Conservation (phyloP, 2,329 filamentous ascomycete genomes). For the Sclerotinia spermophila region DNA sequence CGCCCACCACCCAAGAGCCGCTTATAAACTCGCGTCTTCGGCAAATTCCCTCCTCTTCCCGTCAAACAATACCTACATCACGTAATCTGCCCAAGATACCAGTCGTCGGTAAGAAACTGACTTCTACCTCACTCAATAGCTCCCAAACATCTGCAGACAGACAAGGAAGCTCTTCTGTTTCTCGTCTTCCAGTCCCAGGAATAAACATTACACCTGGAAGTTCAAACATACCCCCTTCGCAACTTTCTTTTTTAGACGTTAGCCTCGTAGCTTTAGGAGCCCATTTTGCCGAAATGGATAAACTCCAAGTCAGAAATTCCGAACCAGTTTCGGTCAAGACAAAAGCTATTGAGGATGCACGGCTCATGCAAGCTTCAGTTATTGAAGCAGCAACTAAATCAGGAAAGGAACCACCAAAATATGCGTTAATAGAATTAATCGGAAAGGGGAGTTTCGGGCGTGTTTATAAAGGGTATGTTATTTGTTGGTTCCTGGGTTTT, state of each 20-base stretch:
- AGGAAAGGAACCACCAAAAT: slow-evolving; percentile 59
- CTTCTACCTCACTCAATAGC: neutral
- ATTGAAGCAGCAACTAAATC: slow-evolving; percentile 57
- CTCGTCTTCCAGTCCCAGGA: neutral
- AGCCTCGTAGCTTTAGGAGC: slow-evolving; percentile 15
- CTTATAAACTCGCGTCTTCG: neutral
- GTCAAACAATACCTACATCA: neutral
- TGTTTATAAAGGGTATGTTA: slow-evolving; percentile 59
- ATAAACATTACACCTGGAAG: neutral
- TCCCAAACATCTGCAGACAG: neutral
- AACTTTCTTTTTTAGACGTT: slow-evolving; percentile 16
- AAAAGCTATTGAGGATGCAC: slow-evolving; percentile 58
- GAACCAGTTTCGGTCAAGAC: slow-evolving; percentile 26
- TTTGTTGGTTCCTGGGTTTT: neutral
- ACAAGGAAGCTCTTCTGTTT: neutral
- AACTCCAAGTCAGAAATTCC: slow-evolving; percentile 20
- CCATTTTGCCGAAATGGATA: slow-evolving; percentile 20
- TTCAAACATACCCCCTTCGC: neutral
- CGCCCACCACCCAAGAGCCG: neutral
- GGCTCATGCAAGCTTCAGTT: slow-evolving; percentile 64
- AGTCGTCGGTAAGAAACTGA: neutral
- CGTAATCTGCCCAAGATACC: neutral
- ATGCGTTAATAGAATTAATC: slow-evolving; percentile 68
- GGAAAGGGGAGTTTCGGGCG: slow-evolving; percentile 72
- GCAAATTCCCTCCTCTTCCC: neutral